phyloP scores from a whole-genome alignment of 805 yeast genomes.

The Torulaspora indica region DNA sequence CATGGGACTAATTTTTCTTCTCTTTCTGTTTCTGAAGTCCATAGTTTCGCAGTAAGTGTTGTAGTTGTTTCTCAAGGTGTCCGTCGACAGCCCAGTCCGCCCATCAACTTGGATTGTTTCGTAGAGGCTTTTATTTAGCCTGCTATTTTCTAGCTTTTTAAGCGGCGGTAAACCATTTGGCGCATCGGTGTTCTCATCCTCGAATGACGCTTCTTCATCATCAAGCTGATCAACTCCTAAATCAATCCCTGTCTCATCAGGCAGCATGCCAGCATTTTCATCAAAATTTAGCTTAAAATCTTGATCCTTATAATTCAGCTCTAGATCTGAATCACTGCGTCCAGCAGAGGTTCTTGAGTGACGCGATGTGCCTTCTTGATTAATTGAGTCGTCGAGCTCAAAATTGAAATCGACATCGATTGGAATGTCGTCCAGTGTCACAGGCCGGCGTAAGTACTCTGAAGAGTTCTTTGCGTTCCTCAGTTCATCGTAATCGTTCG shows the following conservation, averaged over 20 bases:
- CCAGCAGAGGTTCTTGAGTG: constrained; percentile 11
- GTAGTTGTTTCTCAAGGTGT: constrained; percentile 23
- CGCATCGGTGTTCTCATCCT: constrained; percentile 8
- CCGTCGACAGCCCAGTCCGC: constrained; percentile 27
- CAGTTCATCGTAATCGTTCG: constrained; percentile 14
- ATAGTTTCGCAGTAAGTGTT: constrained; percentile 22
- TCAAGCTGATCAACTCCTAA: constrained; percentile 9
- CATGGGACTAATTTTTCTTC: not conserved
- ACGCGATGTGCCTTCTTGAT: constrained; percentile 26
- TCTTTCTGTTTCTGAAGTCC: constrained; percentile 13
- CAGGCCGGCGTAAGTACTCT: constrained; percentile 2
- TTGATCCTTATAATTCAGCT: constrained; percentile 9
- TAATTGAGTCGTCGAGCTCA: constrained; percentile 29
- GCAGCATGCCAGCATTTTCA: constrained; percentile 6
- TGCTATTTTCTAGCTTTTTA: constrained; percentile 7
- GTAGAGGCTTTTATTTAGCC: not conserved
- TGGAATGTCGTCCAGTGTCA: constrained; percentile 20
- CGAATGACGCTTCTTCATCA: constrained; percentile 10
- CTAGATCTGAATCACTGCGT: constrained; percentile 6
- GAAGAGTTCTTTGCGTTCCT: not conserved
- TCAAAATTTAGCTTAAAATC: constrained; percentile 18
- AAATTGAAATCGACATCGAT: constrained; percentile 31
- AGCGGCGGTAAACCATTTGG: constrained; percentile 11
- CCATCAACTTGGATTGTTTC: constrained; percentile 18
- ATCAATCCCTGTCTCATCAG: constrained; percentile 12